Base-by-base conservation (phyloP, 306 rosid species). In the Heteromeles arbutifolia region DNA sequence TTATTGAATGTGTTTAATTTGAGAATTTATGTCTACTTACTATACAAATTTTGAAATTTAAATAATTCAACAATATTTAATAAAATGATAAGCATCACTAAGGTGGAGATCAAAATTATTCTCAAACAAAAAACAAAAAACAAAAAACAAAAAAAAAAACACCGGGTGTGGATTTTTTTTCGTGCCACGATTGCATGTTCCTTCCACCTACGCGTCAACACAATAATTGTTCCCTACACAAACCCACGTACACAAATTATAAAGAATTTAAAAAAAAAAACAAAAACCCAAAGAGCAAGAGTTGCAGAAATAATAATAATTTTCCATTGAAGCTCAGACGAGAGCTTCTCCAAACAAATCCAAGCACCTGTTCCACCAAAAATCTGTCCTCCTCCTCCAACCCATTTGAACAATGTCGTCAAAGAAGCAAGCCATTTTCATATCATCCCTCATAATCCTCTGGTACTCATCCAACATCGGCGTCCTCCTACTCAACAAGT, bases 391-490 rank as follows among this genome's bases (percentile, higher is more conserved):
- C 54, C 54, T 48, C 54, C 21, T 48, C 4, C 54, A 48, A 50
- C 44, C 43, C 17, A 54, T 50, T 52, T 48, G 79, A 78, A 76
- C 54, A 80, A 83, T 79, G 88, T 78, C 88, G 0, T 14, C 85
- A 22, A 78, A 57, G 72, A 86, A 87, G 65, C 83, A 92, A 73
- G 72, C 77, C 75, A 41, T 90, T 24, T 87, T 95, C 90, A 81
- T 95, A 24, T 50, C 54, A n/a, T 88, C 89, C 3, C 96, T 95
- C 19, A 81, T 95, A 26, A 57, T 85, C 37, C 84, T 86, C 11
- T 95, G 99, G 99, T 95, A 95, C 71, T 83, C 97, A 4, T 90
- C 99, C 4, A 95, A 95, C 84, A 95, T 95, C 69, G 99, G 99
- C 19, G 99, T 95, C 53, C 90, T 95, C 26, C 96, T 95, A 31